Percentiles rank a stretch among this genome's conserved stretches.
Evolutionary conservation across 345 rosid species (phyloP).

Genomic region (Carallia brachiata): DNA sequence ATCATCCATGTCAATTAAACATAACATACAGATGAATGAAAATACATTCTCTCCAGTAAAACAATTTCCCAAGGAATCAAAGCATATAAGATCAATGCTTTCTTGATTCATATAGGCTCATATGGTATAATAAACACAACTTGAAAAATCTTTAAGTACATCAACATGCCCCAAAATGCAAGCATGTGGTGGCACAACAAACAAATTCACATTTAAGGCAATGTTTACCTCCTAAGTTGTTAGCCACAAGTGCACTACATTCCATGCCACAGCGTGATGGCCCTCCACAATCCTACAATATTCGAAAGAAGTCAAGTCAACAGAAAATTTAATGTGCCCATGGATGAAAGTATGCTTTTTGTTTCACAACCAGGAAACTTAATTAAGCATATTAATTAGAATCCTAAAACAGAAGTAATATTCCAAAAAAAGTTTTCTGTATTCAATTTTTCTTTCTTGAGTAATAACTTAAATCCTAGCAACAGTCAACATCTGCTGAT

Average conservation of each 20-base stretch:
- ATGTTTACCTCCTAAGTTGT: conserved; percentile 54
- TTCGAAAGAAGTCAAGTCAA: not conserved
- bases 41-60: not conserved
- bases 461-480: too few relatives aligned
- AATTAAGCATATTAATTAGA: not conserved
- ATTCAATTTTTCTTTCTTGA: too few relatives aligned
- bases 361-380: not conserved
- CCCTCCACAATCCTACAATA: conserved; percentile 77
- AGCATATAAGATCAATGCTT: not conserved
- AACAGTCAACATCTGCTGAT: not conserved
- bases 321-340: not conserved
- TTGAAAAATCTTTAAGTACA: not conserved
- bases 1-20: not conserved
- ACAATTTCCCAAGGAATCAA: not conserved
- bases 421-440: too few relatives aligned
- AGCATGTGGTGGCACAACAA: too few relatives aligned
- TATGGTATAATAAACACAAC: too few relatives aligned
- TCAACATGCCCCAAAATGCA: not conserved
- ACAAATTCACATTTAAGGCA: conserved; percentile 4
- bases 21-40: not conserved
- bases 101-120: too few relatives aligned
- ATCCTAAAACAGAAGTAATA: not conserved
- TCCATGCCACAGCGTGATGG: conserved; percentile 71
- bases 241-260: conserved; percentile 76
- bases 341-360: not conserved